Percentiles rank a stretch among this genome's conserved stretches.
Evolutionary conservation across 768 basidiomycete genomes (phyloP).

Genomic region (Inosperma sp.): DNA sequence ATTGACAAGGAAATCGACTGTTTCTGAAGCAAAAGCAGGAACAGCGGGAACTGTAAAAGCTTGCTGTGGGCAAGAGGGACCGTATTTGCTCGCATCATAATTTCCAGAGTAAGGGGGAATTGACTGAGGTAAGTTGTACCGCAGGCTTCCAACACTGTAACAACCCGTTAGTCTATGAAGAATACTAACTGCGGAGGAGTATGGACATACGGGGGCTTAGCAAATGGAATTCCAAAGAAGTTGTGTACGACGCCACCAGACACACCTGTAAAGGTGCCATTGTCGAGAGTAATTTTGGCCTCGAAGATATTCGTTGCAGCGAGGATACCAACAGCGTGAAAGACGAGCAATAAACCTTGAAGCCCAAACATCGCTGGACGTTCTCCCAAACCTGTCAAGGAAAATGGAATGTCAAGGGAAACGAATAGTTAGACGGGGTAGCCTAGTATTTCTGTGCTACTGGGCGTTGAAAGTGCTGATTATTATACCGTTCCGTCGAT

Average conservation of each 20-base stretch:
- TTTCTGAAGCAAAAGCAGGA: constrained; percentile 17
- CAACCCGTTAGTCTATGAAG: not conserved
- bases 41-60: constrained; percentile 28
- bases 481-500: too few species aligned
- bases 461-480: too few species aligned
- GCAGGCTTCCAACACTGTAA: constrained; percentile 34
- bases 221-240: constrained; percentile 47
- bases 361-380: not conserved
- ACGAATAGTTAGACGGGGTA: too few species aligned
- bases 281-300: constrained; percentile 35
- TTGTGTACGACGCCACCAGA: constrained; percentile 27
- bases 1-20: constrained; percentile 28
- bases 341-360: not conserved
- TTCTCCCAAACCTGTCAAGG: too few species aligned
- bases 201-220: constrained; percentile 42
- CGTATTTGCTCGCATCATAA: constrained; percentile 37
- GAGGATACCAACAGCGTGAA: constrained; percentile 1
- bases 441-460: too few species aligned
- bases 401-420: too few species aligned
- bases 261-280: constrained; percentile 38
- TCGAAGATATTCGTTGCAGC: constrained; percentile 1
- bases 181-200: not conserved
- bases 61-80: constrained; percentile 48
- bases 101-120: constrained; percentile 35
- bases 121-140: constrained; percentile 41